A percentile compares a stretch with the other conserved stretches of the same genome.
Evolutionary conservation across 441 rosid genomes (phyloP).

Genomic region (Rhodomyrtus psidioides): DNA sequence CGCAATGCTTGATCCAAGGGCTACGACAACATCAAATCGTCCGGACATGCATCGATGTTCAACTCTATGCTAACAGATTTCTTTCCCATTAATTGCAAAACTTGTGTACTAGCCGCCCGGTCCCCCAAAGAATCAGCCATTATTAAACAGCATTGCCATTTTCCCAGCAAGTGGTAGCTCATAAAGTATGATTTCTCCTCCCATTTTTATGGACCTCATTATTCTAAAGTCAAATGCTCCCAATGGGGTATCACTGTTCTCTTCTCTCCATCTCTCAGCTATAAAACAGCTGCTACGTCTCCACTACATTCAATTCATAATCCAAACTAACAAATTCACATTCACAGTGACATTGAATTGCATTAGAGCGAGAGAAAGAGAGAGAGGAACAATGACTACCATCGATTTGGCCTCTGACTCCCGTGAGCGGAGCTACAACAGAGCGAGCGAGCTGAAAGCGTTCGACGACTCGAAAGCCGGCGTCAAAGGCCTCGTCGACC

Average conservation of each 20-base stretch:
- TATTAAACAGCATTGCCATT: neutral
- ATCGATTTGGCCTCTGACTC: neutral
- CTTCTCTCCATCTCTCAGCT: neutral
- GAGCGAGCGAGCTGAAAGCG: neutral
- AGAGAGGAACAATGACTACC: neutral
- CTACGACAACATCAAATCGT: neutral
- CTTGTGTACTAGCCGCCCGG: neutral
- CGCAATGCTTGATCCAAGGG: neutral
- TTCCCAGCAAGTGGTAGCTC: neutral
- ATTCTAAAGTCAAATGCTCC: neutral
- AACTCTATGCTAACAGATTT: neutral
- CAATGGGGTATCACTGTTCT: neutral
- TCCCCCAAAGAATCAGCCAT: neutral
- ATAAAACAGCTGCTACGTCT: neutral
- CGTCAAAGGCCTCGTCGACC: too few species aligned
- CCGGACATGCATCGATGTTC: neutral
- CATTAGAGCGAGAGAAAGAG: too few species aligned
- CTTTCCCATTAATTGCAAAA: neutral
- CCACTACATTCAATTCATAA: too few species aligned
- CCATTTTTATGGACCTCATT: neutral
- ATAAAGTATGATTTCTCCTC: neutral
- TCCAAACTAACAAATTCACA: too few species aligned
- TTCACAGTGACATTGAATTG: too few species aligned
- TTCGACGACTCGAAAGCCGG: neutral
- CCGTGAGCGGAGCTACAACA: neutral